A percentile compares a stretch with the other conserved stretches of the same genome.
These are phyloP conservation scores for Platanthera zijinensis DNA, from an alignment of 106 monocot species.

Conservation along the genomic window DNA sequence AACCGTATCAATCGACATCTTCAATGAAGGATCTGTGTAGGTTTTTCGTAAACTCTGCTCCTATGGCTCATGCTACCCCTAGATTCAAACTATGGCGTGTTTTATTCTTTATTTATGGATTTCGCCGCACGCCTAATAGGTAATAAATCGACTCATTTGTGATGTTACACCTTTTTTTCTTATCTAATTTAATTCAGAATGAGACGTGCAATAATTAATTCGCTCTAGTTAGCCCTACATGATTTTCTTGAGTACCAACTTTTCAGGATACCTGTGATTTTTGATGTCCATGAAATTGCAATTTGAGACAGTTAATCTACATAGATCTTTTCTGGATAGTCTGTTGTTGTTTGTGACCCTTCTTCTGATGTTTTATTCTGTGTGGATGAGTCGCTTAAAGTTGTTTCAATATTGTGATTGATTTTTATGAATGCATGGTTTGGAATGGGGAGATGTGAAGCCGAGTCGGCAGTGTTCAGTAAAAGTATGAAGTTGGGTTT, in stretches of 20 bases:
- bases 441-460: too few species aligned
- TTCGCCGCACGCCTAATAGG: background rate
- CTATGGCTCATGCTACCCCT: background rate
- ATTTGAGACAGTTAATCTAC: background rate
- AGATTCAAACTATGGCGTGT: background rate
- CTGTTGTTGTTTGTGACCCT: too few species aligned
- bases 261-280: background rate
- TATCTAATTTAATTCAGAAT: background rate
- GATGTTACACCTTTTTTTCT: background rate
- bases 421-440: too few species aligned
- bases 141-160: background rate
- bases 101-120: background rate
- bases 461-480: too few species aligned
- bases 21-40: conserved; percentile 93
- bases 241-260: background rate
- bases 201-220: background rate
- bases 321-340: background rate
- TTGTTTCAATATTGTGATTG: too few species aligned
- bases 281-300: background rate
- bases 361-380: too few species aligned
- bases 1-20: conserved; percentile 76
- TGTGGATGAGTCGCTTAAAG: too few species aligned
- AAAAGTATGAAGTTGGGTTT: too few species aligned
- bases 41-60: conserved; percentile 8
- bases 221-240: background rate